These are phyloP conservation scores for Glutinoglossum americanum DNA, from an alignment of 495 filamentous ascomycete genomes.

Conservation along the genomic window DNA sequence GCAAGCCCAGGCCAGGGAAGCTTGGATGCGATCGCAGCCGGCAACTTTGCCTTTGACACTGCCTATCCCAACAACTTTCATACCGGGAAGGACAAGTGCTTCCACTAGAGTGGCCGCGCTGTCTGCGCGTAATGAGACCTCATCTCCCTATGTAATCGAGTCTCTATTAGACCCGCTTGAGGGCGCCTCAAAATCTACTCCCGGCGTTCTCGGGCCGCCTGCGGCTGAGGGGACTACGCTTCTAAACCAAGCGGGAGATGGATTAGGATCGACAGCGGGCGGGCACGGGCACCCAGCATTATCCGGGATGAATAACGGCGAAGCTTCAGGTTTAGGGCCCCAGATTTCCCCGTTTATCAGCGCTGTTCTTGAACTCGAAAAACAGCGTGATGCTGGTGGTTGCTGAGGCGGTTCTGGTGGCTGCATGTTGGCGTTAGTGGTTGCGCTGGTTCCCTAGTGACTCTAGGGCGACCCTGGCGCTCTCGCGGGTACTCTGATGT, in stretches of 20 bases:
- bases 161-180: background rate
- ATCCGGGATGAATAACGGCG: background rate
- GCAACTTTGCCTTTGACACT: background rate
- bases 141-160: no score
- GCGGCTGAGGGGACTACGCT: background rate
- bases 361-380: background rate
- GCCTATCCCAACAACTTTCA: no score
- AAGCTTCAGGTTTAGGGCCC: background rate
- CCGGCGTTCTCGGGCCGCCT: background rate
- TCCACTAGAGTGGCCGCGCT: no score
- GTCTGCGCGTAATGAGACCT: no score
- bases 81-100: no score
- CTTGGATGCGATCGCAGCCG: background rate
- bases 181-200: background rate
- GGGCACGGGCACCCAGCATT: background rate
- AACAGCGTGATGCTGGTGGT: background rate
- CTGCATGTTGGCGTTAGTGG: no score
- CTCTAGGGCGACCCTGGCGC: no score
- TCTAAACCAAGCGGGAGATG: background rate
- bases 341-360: background rate
- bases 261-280: background rate
- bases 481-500: no score
- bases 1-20: conserved; percentile 2
- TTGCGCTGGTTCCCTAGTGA: no score
- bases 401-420: background rate